These are phyloP conservation scores for Arthrobotrys sphaeroides DNA, from an alignment of 2,329 filamentous ascomycete species.

Conservation along the genomic window DNA sequence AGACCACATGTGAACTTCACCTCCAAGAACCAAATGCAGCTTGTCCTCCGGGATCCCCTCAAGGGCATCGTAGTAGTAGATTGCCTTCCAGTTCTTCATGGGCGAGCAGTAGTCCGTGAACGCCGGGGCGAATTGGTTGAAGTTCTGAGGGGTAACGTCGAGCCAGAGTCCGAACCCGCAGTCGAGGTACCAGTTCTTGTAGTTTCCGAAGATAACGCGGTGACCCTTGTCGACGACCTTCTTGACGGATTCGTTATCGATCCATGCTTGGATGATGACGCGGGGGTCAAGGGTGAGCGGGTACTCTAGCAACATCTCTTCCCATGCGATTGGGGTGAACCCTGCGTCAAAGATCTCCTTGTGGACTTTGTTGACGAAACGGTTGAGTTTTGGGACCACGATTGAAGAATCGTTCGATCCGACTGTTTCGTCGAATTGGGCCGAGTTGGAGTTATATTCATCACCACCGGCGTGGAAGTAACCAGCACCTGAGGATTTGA, in stretches of 20 bases:
- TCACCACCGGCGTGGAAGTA: conserved; percentile 90
- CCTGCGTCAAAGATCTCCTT: conserved; percentile 71
- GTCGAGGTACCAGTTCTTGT: conserved; percentile 84
- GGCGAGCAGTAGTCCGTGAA: conserved; percentile 85
- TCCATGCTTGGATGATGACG: conserved; percentile 82
- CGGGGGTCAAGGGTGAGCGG: conserved; percentile 76
- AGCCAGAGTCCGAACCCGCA: conserved; percentile 84
- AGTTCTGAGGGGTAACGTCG: conserved; percentile 69
- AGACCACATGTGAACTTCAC: conserved; percentile 82
- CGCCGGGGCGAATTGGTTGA: conserved; percentile 73
- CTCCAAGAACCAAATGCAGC: conserved; percentile 77
- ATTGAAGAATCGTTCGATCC: conserved; percentile 72
- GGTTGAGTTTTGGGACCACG: conserved; percentile 78
- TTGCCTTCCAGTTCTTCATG: conserved; percentile 79
- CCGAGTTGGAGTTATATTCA: conserved; percentile 81
- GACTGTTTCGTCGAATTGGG: conserved; percentile 77
- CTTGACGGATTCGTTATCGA: conserved; percentile 71
- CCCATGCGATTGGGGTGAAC: conserved; percentile 82
- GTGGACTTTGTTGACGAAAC: conserved; percentile 77
- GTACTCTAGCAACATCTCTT: conserved; percentile 84
- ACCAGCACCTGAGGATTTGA: conserved; percentile 71
- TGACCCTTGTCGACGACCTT: conserved; percentile 71
- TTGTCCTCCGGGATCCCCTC: conserved; percentile 70
- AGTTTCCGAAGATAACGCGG: conserved; percentile 78
- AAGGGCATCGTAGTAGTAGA: conserved; percentile 82